These are phyloP conservation scores for Tagetes patula DNA, from an alignment of 129 eudicot genomes.

Conservation along the genomic window DNA sequence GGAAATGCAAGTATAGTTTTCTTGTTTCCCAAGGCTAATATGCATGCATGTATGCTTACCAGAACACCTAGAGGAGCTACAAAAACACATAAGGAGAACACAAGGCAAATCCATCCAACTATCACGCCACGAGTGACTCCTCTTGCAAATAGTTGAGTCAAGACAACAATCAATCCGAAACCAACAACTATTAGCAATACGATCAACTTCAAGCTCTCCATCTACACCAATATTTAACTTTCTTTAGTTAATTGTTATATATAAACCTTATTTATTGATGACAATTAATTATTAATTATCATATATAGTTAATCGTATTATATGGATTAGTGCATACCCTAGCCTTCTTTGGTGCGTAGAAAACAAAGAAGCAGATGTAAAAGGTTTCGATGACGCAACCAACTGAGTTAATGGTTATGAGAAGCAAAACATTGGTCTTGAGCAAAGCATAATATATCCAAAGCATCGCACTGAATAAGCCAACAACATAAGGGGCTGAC, in stretches of 20 bases:
- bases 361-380: slow-evolving; percentile 58
- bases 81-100: slow-evolving; percentile 63
- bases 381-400: slow-evolving; percentile 63
- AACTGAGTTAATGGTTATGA: slow-evolving; percentile 64
- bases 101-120: slow-evolving; percentile 89
- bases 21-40: not conserved
- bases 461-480: slow-evolving; percentile 64
- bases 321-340: slow-evolving; percentile 21
- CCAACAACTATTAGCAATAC: slow-evolving; percentile 43
- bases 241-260: not conserved
- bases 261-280: not conserved
- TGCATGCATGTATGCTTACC: slow-evolving; percentile 31
- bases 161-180: slow-evolving; percentile 50
- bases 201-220: slow-evolving; percentile 49
- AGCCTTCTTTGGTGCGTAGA: slow-evolving; percentile 51
- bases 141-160: slow-evolving; percentile 45
- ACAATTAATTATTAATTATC: not conserved
- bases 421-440: slow-evolving; percentile 53
- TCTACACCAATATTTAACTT: slow-evolving; percentile 31
- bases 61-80: slow-evolving; percentile 69
- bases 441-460: slow-evolving; percentile 75
- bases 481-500: slow-evolving; percentile 63
- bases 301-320: not conserved
- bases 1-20: not conserved
- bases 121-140: slow-evolving; percentile 42